Evolutionary conservation across 768 basidiomycete species (phyloP), one percentile per base, ranked within the genome.

Genomic region (Tylopilus sp.): DNA sequence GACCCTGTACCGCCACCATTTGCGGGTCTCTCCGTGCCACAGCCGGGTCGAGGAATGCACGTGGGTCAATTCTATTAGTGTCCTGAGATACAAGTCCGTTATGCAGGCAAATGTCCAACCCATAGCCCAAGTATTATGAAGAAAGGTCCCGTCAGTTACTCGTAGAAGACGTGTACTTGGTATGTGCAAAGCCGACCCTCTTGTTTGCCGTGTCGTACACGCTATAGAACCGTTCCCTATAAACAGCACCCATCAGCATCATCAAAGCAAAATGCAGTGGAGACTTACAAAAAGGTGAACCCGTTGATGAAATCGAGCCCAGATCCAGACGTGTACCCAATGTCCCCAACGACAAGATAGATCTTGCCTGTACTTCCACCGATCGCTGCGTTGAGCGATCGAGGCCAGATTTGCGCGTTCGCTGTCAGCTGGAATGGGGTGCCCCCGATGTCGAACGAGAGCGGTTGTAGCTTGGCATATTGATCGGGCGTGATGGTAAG

Each of bases 361-460:
- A 50, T 33, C 30, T 3, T 16, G 12, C 5, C 6, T 1, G 40
- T 10, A 17, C 6, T 19, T 1, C 48, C 48, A 7, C 40, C 40
- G 16, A 50, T 25, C 2, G 11, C 24, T 17, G 38, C 14, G n/a
- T 50, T 50, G 16, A 50, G 38, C 10, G 40, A 40, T 7, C 48
- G 48, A 2, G 48, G 48, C 48, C 48, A 50, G 30, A 50, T 41
- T 21, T 50, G 48, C 16, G 21, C 48, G 17, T 50, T 25, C 10
- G 48, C 37, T 10, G 29, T 16, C 21, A 38, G 21, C 25, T 8
- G 26, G 8, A 37, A 28, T 13, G 25, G 13, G 4, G 5, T 16
- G 17, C 4, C 24, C 17, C 16, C 48, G 3, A 26, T n/a, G 14
- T 40, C 12, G 14, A 50, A 50, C 17, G 7, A 6, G 4, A 50